Evolutionary conservation across 2,329 filamentous ascomycete species (phyloP).

Genomic region (Stagonosporopsis chrysanthemi): DNA sequence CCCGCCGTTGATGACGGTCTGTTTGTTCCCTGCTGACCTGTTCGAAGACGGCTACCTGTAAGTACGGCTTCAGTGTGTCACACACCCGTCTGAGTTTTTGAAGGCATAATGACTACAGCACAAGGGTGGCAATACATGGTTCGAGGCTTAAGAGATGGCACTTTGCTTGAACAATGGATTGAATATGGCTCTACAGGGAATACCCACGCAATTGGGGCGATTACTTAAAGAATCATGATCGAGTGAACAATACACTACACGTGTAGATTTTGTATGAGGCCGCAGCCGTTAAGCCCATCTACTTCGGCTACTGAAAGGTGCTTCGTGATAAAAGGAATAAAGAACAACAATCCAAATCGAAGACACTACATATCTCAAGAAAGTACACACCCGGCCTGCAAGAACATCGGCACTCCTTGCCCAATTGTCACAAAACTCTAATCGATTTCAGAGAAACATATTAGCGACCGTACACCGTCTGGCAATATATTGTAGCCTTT

Average conservation of each 20-base stretch:
- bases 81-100: too few relatives aligned
- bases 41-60: too few relatives aligned
- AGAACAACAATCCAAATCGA: neutral
- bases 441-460: neutral
- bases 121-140: too few relatives aligned
- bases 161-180: too few relatives aligned
- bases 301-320: neutral
- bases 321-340: neutral
- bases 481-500: slow-evolving; percentile 5
- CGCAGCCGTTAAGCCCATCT: neutral
- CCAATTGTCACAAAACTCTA: neutral
- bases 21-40: too few relatives aligned
- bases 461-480: neutral
- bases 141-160: too few relatives aligned
- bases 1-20: too few relatives aligned
- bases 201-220: too few relatives aligned
- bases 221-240: too few relatives aligned
- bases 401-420: neutral
- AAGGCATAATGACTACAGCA: too few relatives aligned
- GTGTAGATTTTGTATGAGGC: neutral
- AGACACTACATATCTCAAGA: neutral
- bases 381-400: neutral
- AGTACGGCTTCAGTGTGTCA: too few relatives aligned
- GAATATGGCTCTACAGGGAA: too few relatives aligned
- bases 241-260: neutral